These are phyloP conservation scores for Penicillium sp. DNA, from an alignment of 2,329 filamentous ascomycete genomes.

Conservation along the genomic window DNA sequence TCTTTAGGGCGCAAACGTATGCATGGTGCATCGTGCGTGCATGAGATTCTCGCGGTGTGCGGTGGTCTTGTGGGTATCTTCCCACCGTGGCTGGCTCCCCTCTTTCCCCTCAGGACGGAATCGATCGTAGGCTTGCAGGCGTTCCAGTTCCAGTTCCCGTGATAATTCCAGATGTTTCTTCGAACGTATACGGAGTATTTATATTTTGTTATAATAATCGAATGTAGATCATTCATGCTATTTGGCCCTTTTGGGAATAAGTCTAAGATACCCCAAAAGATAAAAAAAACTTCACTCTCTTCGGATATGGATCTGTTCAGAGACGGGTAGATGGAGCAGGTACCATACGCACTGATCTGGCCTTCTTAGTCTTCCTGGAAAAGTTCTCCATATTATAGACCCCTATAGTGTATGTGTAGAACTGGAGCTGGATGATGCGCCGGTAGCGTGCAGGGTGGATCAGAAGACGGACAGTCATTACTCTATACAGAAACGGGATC, in stretches of 20 bases:
- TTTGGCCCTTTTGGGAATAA: background rate
- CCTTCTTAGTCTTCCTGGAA: background rate
- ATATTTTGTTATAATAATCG: background rate
- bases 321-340: background rate
- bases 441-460: conserved; percentile 2
- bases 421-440: background rate
- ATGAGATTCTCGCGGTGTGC: background rate
- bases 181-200: too few relatives aligned
- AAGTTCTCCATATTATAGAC: background rate
- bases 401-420: background rate
- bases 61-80: background rate
- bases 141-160: background rate
- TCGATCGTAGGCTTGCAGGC: background rate
- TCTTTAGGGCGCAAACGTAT: background rate
- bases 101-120: background rate
- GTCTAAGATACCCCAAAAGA: too few relatives aligned
- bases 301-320: background rate
- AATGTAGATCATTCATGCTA: background rate
- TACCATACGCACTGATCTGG: background rate
- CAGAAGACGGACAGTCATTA: background rate
- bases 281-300: background rate
- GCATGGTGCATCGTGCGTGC: conserved; percentile 3
- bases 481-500: background rate
- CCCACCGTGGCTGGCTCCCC: background rate
- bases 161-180: background rate